Evolutionary conservation across 2,329 filamentous ascomycete genomes (phyloP).

Genomic region (Bisporella sp.): DNA sequence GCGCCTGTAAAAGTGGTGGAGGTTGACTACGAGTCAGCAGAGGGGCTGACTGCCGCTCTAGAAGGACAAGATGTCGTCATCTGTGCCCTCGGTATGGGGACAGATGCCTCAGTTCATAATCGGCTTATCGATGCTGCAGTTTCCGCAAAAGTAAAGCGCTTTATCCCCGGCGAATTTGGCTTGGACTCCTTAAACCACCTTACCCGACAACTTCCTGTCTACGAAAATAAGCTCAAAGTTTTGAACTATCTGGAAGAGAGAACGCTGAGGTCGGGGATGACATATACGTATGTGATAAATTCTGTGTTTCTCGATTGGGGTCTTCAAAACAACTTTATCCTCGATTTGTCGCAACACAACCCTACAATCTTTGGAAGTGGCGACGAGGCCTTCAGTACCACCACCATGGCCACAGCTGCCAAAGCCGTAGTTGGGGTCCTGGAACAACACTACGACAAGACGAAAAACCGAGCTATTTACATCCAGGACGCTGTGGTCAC

Average conservation of each 20-base stretch:
- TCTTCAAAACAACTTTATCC: slow-evolving; percentile 24
- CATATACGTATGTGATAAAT: slow-evolving; percentile 26
- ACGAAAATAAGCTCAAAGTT: slow-evolving; percentile 1
- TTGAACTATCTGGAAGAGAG: slow-evolving; percentile 19
- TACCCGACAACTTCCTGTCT: neutral
- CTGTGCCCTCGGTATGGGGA: slow-evolving; percentile 7
- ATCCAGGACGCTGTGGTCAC: neutral
- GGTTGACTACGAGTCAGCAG: slow-evolving; percentile 2
- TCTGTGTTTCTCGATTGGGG: slow-evolving; percentile 21
- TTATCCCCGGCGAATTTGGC: slow-evolving; percentile 50
- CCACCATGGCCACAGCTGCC: slow-evolving; percentile 21
- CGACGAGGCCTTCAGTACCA: slow-evolving; percentile 22
- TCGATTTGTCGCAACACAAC: slow-evolving; percentile 29
- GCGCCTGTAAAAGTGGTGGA: slow-evolving; percentile 13
- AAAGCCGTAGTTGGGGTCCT: slow-evolving; percentile 26
- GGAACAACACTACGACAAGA: slow-evolving; percentile 20
- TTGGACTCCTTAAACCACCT: slow-evolving; percentile 20
- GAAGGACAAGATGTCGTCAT: slow-evolving; percentile 9
- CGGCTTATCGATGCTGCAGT: slow-evolving; percentile 46
- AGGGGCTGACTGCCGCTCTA: slow-evolving; percentile 18
- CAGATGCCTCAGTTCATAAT: slow-evolving; percentile 1
- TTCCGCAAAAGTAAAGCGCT: slow-evolving; percentile 49
- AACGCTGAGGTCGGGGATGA: slow-evolving; percentile 9
- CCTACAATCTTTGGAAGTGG: slow-evolving; percentile 41
- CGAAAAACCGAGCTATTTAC: slow-evolving; percentile 1